phyloP scores from a whole-genome alignment of 371 early-diverging fungal genomes.

The Phascolomyces articulosus region DNA sequence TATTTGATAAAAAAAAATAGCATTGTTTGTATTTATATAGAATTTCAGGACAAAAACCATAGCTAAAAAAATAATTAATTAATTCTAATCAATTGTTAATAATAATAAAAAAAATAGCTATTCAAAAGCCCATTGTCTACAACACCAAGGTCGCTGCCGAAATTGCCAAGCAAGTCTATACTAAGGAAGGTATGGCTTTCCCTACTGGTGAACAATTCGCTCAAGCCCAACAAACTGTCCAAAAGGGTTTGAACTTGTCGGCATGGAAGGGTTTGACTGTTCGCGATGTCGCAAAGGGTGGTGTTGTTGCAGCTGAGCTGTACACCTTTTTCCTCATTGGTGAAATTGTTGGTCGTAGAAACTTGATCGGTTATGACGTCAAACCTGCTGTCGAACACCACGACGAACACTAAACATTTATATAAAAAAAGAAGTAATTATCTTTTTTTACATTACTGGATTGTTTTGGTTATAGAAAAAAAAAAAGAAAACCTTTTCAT shows the following conservation, averaged over 20 bases:
- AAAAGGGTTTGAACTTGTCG: constrained; percentile 49
- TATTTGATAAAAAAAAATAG: no score
- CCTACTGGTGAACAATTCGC: constrained; percentile 61
- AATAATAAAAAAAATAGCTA: constrained; percentile 20
- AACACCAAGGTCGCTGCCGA: constrained; percentile 69
- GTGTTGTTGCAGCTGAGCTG: constrained; percentile 67
- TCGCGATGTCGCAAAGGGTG: constrained; percentile 52
- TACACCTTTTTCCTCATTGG: constrained; percentile 75
- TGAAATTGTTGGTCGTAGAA: constrained; percentile 76
- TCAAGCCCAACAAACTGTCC: constrained; percentile 55
- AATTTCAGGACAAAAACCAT: no score
- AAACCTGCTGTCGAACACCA: constrained; percentile 52
- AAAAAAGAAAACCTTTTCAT: neutral
- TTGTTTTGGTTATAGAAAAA: neutral
- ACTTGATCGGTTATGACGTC: constrained; percentile 72
- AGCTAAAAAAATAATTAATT: no score
- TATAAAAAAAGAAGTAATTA: no score
- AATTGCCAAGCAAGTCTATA: constrained; percentile 73
- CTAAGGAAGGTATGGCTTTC: constrained; percentile 70
- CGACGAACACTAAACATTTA: constrained; percentile 1
- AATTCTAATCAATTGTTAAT: no score
- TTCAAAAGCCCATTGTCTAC: constrained; percentile 56
- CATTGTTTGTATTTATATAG: constrained; percentile 1
- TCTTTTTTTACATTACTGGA: no score
- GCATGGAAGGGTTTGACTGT: constrained; percentile 58